Evolutionary conservation across 2,329 filamentous ascomycete species (phyloP), one percentile per base, ranked within the genome.

Genomic region (Calonectria crousiana): DNA sequence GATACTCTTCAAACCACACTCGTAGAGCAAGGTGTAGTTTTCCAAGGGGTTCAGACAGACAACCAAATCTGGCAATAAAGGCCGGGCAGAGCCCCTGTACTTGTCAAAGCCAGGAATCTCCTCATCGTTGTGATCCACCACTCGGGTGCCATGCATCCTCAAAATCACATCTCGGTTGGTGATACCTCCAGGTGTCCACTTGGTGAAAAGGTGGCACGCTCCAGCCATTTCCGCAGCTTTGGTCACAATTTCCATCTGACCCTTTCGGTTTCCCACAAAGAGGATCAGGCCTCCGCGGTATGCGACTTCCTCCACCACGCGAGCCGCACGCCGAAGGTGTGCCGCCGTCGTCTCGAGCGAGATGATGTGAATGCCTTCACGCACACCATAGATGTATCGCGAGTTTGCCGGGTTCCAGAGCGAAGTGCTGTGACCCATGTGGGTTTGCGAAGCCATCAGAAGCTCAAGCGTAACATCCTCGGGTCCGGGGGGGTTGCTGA

Each of bases 321-420:
- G 94, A n/a, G 95, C 95, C 6, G 97, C 96, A 66, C 97, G 93
- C n/a, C 96, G 93, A 70, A 99, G 90, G 85, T 98, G 93, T 20
- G 95, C 93, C 18, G 95, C 95, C 38, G 95, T 98, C 74, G 92
- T 90, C 83, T 99, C 97, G 4, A 98, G 92, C 13, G 93, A 94
- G 84, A 99, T 98, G 83, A 99, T 95, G 86, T 98, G 96, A 75
- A 98, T 93, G 20, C 94, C 95, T 78, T 97, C 91, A 56, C 97
- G 91, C 75, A 98, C 91, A 80, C 97, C 97, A 84, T 95, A 96
- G 83, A 99, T 98, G 87, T 98, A 98, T 78, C 94, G 92, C 77
- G 95, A 93, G 87, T 98, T 99, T 67, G 92, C 93, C 14, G 97
- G 96, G 86, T 99, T 98, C 97, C 97, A 99, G 65, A 96, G 90